These are phyloP conservation scores for Trichopus zeylanicus DNA, from an alignment of 116 monocot genomes.

Conservation along the genomic window DNA sequence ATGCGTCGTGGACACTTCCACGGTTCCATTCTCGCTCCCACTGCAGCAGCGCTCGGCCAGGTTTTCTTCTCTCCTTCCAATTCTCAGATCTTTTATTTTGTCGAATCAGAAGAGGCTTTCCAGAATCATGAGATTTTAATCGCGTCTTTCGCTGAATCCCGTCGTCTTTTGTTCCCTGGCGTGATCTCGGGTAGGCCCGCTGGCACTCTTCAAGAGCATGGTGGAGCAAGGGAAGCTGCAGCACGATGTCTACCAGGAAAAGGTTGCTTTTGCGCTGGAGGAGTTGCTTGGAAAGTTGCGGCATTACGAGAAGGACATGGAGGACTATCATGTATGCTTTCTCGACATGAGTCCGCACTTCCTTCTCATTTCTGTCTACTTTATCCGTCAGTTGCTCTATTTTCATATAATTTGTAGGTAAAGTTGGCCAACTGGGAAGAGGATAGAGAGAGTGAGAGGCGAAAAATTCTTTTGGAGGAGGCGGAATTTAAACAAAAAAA, in stretches of 20 bases:
- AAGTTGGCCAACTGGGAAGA: conserved; percentile 66
- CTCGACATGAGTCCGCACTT: background rate
- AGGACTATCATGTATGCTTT: conserved; percentile 74
- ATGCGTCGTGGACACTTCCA: no score
- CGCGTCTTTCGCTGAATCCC: no score
- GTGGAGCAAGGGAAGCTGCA: conserved; percentile 73
- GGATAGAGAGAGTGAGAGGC: conserved; percentile 55
- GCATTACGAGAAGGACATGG: conserved; percentile 83
- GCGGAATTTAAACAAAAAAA: conserved; percentile 65
- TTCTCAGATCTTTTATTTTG: no score
- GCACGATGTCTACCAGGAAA: conserved; percentile 66
- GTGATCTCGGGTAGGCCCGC: no score
- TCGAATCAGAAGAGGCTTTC: no score
- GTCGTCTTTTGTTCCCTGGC: no score
- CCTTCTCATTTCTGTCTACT: background rate
- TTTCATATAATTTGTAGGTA: conserved; percentile 22
- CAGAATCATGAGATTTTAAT: no score
- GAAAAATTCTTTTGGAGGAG: conserved; percentile 62
- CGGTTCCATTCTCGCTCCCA: no score
- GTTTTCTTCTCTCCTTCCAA: no score
- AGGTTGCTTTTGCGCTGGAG: conserved; percentile 62
- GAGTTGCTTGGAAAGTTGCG: conserved; percentile 46
- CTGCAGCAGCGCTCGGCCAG: no score
- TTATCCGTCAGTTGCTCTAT: background rate
- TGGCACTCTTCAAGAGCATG: conserved; percentile 58